These are phyloP conservation scores for Ceratobasidium sp. DNA, from an alignment of 1,284 basidiomycete genomes.

Conservation along the genomic window DNA sequence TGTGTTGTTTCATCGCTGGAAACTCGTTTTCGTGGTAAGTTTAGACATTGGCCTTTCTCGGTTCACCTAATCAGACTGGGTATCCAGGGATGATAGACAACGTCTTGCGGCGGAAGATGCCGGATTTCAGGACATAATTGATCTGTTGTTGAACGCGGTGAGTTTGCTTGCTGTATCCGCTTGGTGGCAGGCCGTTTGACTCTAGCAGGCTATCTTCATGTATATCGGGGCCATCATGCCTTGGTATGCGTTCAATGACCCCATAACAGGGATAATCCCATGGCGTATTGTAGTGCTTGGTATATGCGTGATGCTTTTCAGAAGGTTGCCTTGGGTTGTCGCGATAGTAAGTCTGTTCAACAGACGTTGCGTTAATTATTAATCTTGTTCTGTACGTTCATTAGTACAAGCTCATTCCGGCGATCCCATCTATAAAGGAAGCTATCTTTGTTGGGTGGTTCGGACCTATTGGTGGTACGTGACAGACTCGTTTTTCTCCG, in stretches of 20 bases:
- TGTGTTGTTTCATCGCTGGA: constrained; percentile 36
- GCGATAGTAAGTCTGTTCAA: constrained; percentile 1
- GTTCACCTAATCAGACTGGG: neutral
- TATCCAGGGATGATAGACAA: constrained; percentile 26
- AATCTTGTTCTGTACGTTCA: neutral
- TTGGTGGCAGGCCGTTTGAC: neutral
- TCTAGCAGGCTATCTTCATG: constrained; percentile 28
- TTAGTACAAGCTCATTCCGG: constrained; percentile 37
- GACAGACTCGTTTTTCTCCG: neutral
- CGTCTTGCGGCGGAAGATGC: constrained; percentile 23
- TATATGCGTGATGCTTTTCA: constrained; percentile 27
- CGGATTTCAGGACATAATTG: constrained; percentile 35
- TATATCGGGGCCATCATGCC: constrained; percentile 36
- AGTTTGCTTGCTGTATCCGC: neutral
- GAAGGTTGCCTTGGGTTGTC: constrained; percentile 28
- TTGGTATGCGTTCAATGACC: constrained; percentile 34
- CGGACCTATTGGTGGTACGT: constrained; percentile 29
- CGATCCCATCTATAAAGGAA: constrained; percentile 5
- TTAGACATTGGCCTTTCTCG: neutral
- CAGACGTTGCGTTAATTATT: neutral
- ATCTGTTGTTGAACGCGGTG: constrained; percentile 27
- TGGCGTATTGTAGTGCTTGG: constrained; percentile 23
- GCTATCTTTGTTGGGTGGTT: constrained; percentile 34
- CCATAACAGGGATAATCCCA: neutral
- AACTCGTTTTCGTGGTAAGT: constrained; percentile 34